Evolutionary conservation across 441 rosid species (phyloP), one percentile per base, ranked within the genome.

Genomic region (Melastoma candidum): DNA sequence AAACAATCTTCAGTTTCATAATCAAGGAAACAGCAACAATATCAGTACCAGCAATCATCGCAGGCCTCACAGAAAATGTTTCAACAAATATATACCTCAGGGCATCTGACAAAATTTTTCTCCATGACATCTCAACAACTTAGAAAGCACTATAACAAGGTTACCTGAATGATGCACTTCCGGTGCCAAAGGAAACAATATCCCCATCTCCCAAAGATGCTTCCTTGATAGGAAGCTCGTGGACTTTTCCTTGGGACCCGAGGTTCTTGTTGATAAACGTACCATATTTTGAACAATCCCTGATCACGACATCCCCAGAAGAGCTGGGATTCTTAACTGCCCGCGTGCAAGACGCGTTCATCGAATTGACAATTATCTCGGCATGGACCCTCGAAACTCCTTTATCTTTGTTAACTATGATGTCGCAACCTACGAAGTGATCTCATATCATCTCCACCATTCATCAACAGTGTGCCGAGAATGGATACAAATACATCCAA

Each of bases 301-400:
- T 80, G 36, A 92, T 66, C 61, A 72, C 65, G 60, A 80, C 77
- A 26, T 65, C 56, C 45, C 79, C 71, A 26, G 73, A 58, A 46
- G 45, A 2, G 1, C 58, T 48, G 36, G 58, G 24, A 51, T 77
- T 61, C 59, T 58, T 59, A 2, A 56, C 59, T 44, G 66, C 51
- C 44, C 45, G 53, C 24, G 67, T 50, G 51, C 65, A 66, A 49
- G 66, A 26, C 0, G 58, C 54, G 51, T 57, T 25, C 75, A 82
- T 74, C 63, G 75, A 74, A 63, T 82, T 84, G 13, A 85, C 72
- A 47, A 59, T 56, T 63, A 92, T 70, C 76, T 88, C 92, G 0
- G 95, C 85, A 68, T 88, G 98, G 67, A 79, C 63, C 53, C 98
- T 77, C 27, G 97, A 92, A 41, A 88, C 94, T 8, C 95, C 98